Evolutionary conservation across 192 early-diverging fungal species (phyloP).

Genomic region (Backusella psychrophila): DNA sequence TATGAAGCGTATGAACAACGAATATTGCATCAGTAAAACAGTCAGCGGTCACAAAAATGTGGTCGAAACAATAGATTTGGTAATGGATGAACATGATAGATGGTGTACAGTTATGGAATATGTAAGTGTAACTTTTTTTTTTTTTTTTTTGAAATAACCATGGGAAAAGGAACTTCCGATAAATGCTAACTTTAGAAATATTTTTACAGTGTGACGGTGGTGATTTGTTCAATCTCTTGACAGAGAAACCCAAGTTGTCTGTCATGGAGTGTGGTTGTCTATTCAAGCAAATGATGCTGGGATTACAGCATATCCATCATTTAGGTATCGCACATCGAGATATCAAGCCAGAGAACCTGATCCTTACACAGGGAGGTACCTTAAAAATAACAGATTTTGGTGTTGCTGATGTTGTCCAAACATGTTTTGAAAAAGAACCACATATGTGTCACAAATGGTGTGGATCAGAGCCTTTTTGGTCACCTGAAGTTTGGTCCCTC

Average conservation of each 20-base stretch:
- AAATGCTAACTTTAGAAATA: not conserved
- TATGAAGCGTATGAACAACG: conserved; percentile 91
- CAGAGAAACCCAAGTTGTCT: conserved; percentile 76
- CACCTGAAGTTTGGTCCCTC: conserved; percentile 81
- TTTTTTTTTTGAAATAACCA: not conserved
- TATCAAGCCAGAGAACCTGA: conserved; percentile 84
- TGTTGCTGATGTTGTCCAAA: conserved; percentile 91
- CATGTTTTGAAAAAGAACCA: conserved; percentile 69
- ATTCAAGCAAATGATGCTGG: conserved; percentile 89
- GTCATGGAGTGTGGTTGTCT: conserved; percentile 85
- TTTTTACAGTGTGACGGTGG: conserved; percentile 82
- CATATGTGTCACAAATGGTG: conserved; percentile 87
- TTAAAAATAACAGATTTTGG: conserved; percentile 99
- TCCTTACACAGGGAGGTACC: conserved; percentile 79
- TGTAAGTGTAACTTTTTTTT: conserved; percentile 29
- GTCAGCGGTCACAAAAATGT: conserved; percentile 86
- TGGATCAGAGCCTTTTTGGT: conserved; percentile 96
- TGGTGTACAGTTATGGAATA: conserved; percentile 80
- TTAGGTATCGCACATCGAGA: conserved; percentile 96
- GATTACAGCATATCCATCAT: conserved; percentile 87
- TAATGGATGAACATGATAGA: conserved; percentile 84
- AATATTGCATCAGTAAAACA: conserved; percentile 94
- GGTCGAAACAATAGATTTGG: conserved; percentile 93
- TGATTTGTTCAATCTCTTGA: conserved; percentile 79
- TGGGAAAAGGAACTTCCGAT: not conserved